These are phyloP conservation scores for Globisporangium heterothallicum DNA, from an alignment of 352 stramenopile genomes.

Conservation along the genomic window DNA sequence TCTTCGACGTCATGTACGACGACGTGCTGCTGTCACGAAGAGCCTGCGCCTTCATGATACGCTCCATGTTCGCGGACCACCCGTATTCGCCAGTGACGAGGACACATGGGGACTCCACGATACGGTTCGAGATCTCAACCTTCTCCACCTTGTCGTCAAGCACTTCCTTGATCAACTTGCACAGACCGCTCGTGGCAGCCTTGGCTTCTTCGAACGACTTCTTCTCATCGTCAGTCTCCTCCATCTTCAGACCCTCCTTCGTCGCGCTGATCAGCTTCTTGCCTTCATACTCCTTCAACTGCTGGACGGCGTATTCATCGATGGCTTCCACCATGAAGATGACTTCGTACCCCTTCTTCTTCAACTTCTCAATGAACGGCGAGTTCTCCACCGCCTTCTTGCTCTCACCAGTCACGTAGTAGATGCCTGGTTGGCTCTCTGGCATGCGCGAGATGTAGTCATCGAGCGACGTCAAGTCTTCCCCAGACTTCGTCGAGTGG, in stretches of 20 bases:
- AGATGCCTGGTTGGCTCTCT: constrained; percentile 98
- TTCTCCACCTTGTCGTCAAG: constrained; percentile 99
- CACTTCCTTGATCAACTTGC: constrained; percentile 99
- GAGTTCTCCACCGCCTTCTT: constrained; percentile 99
- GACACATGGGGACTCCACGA: constrained; percentile 97
- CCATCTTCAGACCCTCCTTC: constrained; percentile 96
- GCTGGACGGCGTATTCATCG: constrained; percentile 99
- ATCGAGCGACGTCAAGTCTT: constrained; percentile 96
- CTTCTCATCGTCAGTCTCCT: constrained; percentile 97
- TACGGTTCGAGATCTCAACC: constrained; percentile 98
- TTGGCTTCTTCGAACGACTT: constrained; percentile 99
- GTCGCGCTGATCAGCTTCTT: constrained; percentile 99
- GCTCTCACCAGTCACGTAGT: constrained; percentile 99
- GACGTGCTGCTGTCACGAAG: constrained; percentile 96
- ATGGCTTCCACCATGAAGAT: constrained; percentile 99
- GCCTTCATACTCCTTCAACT: constrained; percentile 99
- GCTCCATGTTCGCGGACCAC: constrained; percentile 99
- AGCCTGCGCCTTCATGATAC: constrained; percentile 99
- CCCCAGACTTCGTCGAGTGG: constrained; percentile 97
- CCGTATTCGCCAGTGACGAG: constrained; percentile 99
- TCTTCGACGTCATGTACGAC: constrained; percentile 99
- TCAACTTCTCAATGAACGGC: constrained; percentile 99
- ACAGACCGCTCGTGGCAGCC: constrained; percentile 95
- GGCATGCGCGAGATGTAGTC: constrained; percentile 98
- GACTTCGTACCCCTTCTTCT: constrained; percentile 99